These are phyloP conservation scores for Boletus rex-veris DNA, from an alignment of 768 basidiomycete species.

Conservation along the genomic window DNA sequence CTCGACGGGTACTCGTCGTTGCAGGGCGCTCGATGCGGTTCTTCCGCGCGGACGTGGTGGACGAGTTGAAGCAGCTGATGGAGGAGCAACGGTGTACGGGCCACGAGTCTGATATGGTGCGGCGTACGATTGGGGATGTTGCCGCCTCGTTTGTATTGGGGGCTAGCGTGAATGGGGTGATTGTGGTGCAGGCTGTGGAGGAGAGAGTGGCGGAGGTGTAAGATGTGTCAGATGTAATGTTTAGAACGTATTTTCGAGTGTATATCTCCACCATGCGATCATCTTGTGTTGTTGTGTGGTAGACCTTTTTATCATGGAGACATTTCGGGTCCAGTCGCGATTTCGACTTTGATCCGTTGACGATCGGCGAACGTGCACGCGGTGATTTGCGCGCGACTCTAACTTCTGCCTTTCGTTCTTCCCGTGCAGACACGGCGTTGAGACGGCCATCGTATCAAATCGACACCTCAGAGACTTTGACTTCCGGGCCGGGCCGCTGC, in stretches of 20 bases:
- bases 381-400: background rate
- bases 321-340: background rate
- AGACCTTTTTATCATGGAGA: background rate
- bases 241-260: background rate
- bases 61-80: conserved; percentile 54
- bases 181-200: conserved; percentile 65
- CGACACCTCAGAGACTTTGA: background rate
- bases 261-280: too few species aligned
- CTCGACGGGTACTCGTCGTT: conserved; percentile 54
- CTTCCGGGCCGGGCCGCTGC: background rate
- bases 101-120: conserved; percentile 40
- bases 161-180: conserved; percentile 53
- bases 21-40: conserved; percentile 76
- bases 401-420: too few species aligned
- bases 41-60: conserved; percentile 53
- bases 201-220: conserved; percentile 9
- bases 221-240: too few species aligned
- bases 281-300: background rate
- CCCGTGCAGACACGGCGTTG: too few species aligned
- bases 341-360: too few species aligned
- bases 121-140: conserved; percentile 84
- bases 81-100: conserved; percentile 23
- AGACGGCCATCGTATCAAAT: background rate
- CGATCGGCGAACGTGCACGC: background rate
- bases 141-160: conserved; percentile 71